Evolutionary conservation across 2,329 filamentous ascomycete species (phyloP), one percentile per base, ranked within the genome.

Genomic region (Claviceps capensis): DNA sequence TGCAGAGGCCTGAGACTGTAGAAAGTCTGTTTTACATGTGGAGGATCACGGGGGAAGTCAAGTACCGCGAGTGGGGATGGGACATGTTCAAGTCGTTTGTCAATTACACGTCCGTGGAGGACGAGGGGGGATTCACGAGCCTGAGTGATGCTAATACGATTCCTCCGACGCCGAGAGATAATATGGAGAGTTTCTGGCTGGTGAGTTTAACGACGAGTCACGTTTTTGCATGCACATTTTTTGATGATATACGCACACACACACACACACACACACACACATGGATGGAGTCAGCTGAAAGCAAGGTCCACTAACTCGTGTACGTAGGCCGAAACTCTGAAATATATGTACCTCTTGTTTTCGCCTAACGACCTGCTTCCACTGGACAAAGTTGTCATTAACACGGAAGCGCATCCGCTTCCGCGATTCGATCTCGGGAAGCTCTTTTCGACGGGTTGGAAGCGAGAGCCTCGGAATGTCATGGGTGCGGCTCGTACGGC

Each of bases 111-210:
- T 81, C 85, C 6, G 85, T 95, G 2, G 75, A 80, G 44, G 84
- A 90, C 41, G 81, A 82, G 40, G 82, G 82, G 41, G 89, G 89
- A 0, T 97, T 94, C 64, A 88, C 87, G 1, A 90, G 85, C 58
- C 73, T 97, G 55, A 76, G 76, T 17, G 81, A 94, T 63, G 90
- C 89, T 26, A 82, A 84, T 58, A 68, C 69, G 5, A 69, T 93
- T 9, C 89, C 90, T 19, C 81, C 88, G 0, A 67, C 72, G 14
- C 72, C 74, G 46, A 76, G 81, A 54, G 91, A 98, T 68, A 97
- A 97, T 60, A 96, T 98, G 91, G 93, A 98, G 71, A 94, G 88
- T 65, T 97, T 97, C 71, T 98, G 93, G 93, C 79, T 98, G 74
- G 85, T 88, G 70, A 71, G 84, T 72, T 40, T 5, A 6, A 44